phyloP scores from a whole-genome alignment of 1,139 yeast genomes.

The Trichomonascaceae sp. region DNA sequence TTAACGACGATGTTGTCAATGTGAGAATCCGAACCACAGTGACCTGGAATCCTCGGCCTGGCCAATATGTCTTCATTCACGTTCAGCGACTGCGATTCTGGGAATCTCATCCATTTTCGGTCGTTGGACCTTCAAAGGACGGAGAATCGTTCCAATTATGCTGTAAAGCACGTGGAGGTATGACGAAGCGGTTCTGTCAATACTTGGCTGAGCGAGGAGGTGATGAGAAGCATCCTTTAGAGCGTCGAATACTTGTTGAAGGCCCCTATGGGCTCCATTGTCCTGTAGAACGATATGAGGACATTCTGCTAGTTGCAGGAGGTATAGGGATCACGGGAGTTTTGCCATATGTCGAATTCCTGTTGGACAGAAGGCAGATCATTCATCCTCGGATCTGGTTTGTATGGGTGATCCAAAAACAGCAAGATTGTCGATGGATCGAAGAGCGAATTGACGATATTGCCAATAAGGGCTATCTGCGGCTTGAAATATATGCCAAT shows the following conservation, averaged over 20 bases:
- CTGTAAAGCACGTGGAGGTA: conserved; percentile 34
- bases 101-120: conserved; percentile 65
- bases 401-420: conserved; percentile 26
- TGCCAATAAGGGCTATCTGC: conserved; percentile 17
- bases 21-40: conserved; percentile 31
- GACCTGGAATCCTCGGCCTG: conserved; percentile 45
- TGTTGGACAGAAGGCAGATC: conserved; percentile 17
- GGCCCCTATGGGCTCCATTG: conserved; percentile 59
- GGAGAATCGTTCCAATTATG: conserved; percentile 35
- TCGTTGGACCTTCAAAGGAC: conserved; percentile 35
- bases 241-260: conserved; percentile 42
- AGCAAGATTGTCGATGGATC: conserved; percentile 24
- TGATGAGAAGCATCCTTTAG: conserved; percentile 22
- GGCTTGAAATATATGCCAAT: conserved; percentile 17
- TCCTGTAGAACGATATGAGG: conserved; percentile 51
- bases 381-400: conserved; percentile 20
- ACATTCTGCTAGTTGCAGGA: conserved; percentile 53
- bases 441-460: conserved; percentile 24
- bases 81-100: conserved; percentile 40
- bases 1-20: conserved; percentile 28
- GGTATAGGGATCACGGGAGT: conserved; percentile 73
- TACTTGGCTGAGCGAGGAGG: conserved; percentile 21
- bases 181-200: conserved; percentile 29
- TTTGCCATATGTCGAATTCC: conserved; percentile 32
- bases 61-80: conserved; percentile 60